phyloP scores from a whole-genome alignment of 768 basidiomycete genomes.

The Coprinopsis sp. region DNA sequence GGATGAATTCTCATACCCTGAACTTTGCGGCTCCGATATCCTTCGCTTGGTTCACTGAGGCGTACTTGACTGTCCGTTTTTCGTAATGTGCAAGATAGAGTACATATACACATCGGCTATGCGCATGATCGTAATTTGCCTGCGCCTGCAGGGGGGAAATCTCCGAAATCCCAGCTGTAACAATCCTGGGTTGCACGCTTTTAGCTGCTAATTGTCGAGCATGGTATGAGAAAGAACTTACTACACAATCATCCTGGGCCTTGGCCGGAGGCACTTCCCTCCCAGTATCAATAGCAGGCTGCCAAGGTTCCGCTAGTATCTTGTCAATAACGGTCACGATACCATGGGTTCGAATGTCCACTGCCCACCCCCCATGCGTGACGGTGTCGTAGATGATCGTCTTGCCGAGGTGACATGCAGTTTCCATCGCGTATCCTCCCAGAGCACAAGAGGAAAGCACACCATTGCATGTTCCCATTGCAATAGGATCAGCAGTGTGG shows the following conservation, averaged over 20 bases:
- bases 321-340: slow-evolving; percentile 78
- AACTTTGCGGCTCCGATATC: too few species aligned
- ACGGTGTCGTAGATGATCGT: slow-evolving; percentile 92
- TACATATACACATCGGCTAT: slow-evolving; percentile 1
- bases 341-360: slow-evolving; percentile 75
- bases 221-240: slow-evolving; percentile 30
- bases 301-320: slow-evolving; percentile 69
- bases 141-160: slow-evolving; percentile 23
- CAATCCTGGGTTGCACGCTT: slow-evolving; percentile 46
- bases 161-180: slow-evolving; percentile 66
- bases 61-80: too few species aligned
- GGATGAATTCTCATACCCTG: too few species aligned
- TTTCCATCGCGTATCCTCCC: slow-evolving; percentile 88
- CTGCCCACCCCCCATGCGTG: slow-evolving; percentile 76
- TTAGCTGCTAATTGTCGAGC: background rate
- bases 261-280: slow-evolving; percentile 56
- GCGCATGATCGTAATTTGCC: background rate
- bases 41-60: too few species aligned
- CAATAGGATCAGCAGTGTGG: slow-evolving; percentile 92
- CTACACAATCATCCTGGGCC: slow-evolving; percentile 66
- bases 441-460: slow-evolving; percentile 76
- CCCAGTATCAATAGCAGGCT: slow-evolving; percentile 51
- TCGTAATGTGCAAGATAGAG: too few species aligned
- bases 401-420: slow-evolving; percentile 83
- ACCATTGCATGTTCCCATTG: slow-evolving; percentile 86